Base-by-base conservation (phyloP, 331 rosid genomes). In the Telfairia occidentalis region DNA sequence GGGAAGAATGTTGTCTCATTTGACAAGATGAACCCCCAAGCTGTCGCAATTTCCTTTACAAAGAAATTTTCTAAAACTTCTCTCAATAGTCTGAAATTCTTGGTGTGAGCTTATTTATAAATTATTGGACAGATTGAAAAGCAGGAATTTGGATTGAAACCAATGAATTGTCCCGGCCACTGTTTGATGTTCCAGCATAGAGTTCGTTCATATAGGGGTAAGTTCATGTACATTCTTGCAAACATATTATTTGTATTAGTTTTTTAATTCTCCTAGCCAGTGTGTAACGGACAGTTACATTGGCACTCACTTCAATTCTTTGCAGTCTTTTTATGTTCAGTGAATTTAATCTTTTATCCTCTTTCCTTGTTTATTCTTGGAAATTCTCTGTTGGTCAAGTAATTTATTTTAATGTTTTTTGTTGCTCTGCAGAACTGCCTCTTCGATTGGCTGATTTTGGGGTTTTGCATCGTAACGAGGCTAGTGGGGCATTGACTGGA, bases 141-240 rank as follows among this genome's bases (percentile, higher is more conserved):
- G 79, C 99, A 95, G 75, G 97, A 95, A 78, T 95, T 95, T 85
- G 99, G 99, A 74, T 71, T 95, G 85, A 95, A 95, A 82, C 99
- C 99, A 34, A 95, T 92, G 99, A 95, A 95, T 83, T 95, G 99
- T 87, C 99, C 97, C 0, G 99, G 99, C 28, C 97, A 95, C 80
- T 95, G 99, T 84, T 83, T 95, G 81, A 89, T 95, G 92, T 95
- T 90, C 80, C 92, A 92, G 76, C 99, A 95, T 75, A 86, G 96
- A 85, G 97, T 92, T 78, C 96, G 97, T 63, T 95, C 97, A n/a
- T 95, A 95, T 76, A 88, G 97, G 86, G 99, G 97, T 90, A 80
- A 61, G 76, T 50, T 78, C 13, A 29, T 29, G 65, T 53, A 29
- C 58, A 52, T 53, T 54, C 73, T 38, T 55, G 49, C 23, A 42